A percentile compares a stretch with the other conserved stretches of the same genome.
Conservation (phyloP, 73 alveolate species). For the Loxodes magnus region DNA sequence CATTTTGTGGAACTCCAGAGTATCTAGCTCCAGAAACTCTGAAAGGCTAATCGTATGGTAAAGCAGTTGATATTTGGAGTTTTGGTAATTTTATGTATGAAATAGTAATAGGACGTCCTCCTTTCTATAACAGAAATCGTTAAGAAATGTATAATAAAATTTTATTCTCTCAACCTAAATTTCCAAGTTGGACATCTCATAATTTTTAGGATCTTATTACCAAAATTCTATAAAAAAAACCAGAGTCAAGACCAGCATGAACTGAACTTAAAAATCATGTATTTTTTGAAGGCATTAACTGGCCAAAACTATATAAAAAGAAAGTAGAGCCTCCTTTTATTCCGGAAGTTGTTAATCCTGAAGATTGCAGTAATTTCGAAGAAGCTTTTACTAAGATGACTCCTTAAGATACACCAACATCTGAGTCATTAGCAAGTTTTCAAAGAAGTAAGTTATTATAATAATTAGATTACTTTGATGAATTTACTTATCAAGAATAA, state of each 20-base stretch:
- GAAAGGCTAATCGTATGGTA: slow-evolving; percentile 41
- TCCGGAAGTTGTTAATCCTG: slow-evolving; percentile 22
- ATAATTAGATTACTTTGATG: too few species aligned
- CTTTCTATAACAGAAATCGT: slow-evolving; percentile 54
- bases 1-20: slow-evolving; percentile 87
- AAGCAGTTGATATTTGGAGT: slow-evolving; percentile 65
- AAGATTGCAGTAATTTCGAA: slow-evolving; percentile 23
- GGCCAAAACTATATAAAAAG: slow-evolving; percentile 75
- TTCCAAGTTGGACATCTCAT: slow-evolving; percentile 12
- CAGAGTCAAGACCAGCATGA: not conserved
- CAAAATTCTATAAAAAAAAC: not conserved
- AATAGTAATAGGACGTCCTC: slow-evolving; percentile 79
- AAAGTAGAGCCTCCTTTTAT: slow-evolving; percentile 70
- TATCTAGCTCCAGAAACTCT: slow-evolving; percentile 75
- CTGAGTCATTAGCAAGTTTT: too few species aligned
- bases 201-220: not conserved
- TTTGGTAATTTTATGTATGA: slow-evolving; percentile 57
- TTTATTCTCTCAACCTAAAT: slow-evolving; percentile 53
- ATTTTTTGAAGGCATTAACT: slow-evolving; percentile 78
- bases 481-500: too few species aligned
- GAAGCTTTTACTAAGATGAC: not conserved
- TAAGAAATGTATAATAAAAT: slow-evolving; percentile 59
- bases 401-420: not conserved
- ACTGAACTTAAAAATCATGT: slow-evolving; percentile 81
- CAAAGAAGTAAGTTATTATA: too few species aligned